Evolutionary conservation across 352 stramenopile genomes (phyloP).

Genomic region (Globisporangium camurandrum): DNA sequence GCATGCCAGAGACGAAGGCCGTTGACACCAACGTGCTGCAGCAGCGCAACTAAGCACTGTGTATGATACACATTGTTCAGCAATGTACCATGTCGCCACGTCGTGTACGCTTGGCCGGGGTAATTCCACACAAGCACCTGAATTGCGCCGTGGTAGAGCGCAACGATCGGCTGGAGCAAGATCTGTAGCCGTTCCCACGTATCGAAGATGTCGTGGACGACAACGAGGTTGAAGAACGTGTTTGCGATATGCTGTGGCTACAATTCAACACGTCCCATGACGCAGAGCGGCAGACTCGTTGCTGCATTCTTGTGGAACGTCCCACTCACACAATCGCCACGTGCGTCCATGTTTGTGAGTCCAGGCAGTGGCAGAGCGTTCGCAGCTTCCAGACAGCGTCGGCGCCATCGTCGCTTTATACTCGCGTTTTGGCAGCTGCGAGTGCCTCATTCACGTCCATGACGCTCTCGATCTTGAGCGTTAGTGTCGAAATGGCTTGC

Average conservation of each 20-base stretch:
- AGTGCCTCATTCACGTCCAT: constrained; percentile 38
- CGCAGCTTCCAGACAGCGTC: constrained; percentile 33
- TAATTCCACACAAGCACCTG: constrained; percentile 95
- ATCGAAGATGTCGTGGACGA: constrained; percentile 95
- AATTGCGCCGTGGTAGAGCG: constrained; percentile 75
- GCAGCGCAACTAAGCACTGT: constrained; percentile 77
- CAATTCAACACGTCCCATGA: constrained; percentile 54
- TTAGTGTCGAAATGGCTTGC: constrained; percentile 9
- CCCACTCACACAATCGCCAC: constrained; percentile 37
- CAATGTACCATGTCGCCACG: constrained; percentile 80
- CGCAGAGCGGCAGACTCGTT: constrained; percentile 87
- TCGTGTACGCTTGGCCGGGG: constrained; percentile 92
- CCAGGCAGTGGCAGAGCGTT: constrained; percentile 33
- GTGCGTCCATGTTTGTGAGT: constrained; percentile 35
- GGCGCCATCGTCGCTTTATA: constrained; percentile 18
- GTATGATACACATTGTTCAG: constrained; percentile 93
- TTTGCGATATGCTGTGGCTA: constrained; percentile 16
- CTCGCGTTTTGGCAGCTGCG: constrained; percentile 32
- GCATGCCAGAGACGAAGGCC: constrained; percentile 41
- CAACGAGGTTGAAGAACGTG: constrained; percentile 91
- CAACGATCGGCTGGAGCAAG: constrained; percentile 85
- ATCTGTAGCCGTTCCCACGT: constrained; percentile 93
- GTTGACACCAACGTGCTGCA: constrained; percentile 38
- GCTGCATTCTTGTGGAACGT: constrained; percentile 91
- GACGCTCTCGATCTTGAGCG: constrained; percentile 54